These are phyloP conservation scores for Coemansia sp. DNA, from an alignment of 192 early-diverging fungal genomes.

Conservation along the genomic window DNA sequence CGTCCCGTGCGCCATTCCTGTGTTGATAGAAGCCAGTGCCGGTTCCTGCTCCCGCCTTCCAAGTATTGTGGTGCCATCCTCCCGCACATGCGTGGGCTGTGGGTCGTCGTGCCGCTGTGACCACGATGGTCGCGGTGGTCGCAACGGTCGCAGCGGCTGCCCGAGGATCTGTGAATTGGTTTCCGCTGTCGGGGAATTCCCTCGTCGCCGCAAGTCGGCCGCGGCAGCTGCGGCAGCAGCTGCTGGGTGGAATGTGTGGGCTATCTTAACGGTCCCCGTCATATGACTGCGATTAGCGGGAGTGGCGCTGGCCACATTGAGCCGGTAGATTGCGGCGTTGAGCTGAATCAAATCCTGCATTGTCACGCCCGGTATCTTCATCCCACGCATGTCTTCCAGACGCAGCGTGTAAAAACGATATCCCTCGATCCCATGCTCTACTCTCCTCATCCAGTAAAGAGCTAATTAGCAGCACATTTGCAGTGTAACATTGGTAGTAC, in stretches of 20 bases:
- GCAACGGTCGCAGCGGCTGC: slow-evolving; percentile 41
- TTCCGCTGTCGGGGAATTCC: background rate
- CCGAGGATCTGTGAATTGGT: slow-evolving; percentile 35
- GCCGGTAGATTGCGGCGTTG: slow-evolving; percentile 47
- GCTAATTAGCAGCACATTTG: background rate
- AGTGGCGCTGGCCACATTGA: slow-evolving; percentile 34
- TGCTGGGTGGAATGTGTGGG: slow-evolving; percentile 8
- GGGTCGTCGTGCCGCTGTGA: slow-evolving; percentile 43
- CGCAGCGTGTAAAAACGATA: slow-evolving; percentile 43
- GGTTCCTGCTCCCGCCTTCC: background rate
- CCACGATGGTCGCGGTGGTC: slow-evolving; percentile 49
- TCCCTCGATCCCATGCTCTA: slow-evolving; percentile 51
- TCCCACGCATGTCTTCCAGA: slow-evolving; percentile 42
- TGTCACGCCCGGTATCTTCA: slow-evolving; percentile 39
- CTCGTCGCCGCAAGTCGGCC: slow-evolving; percentile 2
- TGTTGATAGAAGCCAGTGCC: slow-evolving; percentile 42
- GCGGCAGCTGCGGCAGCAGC: background rate
- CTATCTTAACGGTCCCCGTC: slow-evolving; percentile 28
- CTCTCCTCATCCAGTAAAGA: background rate
- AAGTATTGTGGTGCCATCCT: background rate
- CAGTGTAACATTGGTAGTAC: no score
- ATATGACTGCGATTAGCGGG: slow-evolving; percentile 41
- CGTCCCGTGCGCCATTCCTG: background rate
- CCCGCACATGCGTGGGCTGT: slow-evolving; percentile 22
- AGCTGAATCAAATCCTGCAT: slow-evolving; percentile 53